These are phyloP conservation scores for Alternaria sp. DNA, from an alignment of 2,329 filamentous ascomycete species.

Conservation along the genomic window DNA sequence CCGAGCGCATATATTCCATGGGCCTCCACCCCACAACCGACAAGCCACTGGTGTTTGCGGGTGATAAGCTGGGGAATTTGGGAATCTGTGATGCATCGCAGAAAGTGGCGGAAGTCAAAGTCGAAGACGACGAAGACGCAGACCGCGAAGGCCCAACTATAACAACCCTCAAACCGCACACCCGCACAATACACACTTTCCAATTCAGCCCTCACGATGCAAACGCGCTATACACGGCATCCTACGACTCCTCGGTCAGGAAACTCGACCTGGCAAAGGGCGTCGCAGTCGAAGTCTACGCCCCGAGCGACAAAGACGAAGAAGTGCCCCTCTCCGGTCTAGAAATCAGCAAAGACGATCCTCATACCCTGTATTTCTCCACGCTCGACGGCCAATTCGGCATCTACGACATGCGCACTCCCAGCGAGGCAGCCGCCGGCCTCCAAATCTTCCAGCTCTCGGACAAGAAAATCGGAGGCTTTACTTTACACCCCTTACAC, in stretches of 20 bases:
- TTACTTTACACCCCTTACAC: slow-evolving; percentile 79
- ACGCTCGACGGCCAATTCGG: slow-evolving; percentile 83
- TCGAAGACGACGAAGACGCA: slow-evolving; percentile 69
- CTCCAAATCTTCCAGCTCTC: slow-evolving; percentile 75
- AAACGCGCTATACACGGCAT: slow-evolving; percentile 80
- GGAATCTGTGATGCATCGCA: slow-evolving; percentile 92
- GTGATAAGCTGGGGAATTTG: slow-evolving; percentile 90
- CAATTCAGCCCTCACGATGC: slow-evolving; percentile 75
- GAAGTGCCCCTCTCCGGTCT: slow-evolving; percentile 85
- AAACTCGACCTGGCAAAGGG: slow-evolving; percentile 79
- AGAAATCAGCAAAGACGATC: slow-evolving; percentile 74
- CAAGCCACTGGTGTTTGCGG: slow-evolving; percentile 89
- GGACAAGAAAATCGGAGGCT: slow-evolving; percentile 95
- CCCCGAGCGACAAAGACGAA: slow-evolving; percentile 69
- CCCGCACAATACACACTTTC: slow-evolving; percentile 85
- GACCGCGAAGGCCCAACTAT: slow-evolving; percentile 76
- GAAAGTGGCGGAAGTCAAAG: slow-evolving; percentile 58
- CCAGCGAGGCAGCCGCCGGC: slow-evolving; percentile 56
- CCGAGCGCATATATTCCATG: slow-evolving; percentile 68
- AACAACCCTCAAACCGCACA: slow-evolving; percentile 87
- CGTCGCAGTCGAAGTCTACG: slow-evolving; percentile 80
- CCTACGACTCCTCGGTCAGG: slow-evolving; percentile 79
- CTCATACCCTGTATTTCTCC: slow-evolving; percentile 82
- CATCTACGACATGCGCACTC: slow-evolving; percentile 75
- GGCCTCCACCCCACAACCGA: slow-evolving; percentile 86